Evolutionary conservation across 2,329 filamentous ascomycete genomes (phyloP).

Genomic region (Epichloe hybrida): DNA sequence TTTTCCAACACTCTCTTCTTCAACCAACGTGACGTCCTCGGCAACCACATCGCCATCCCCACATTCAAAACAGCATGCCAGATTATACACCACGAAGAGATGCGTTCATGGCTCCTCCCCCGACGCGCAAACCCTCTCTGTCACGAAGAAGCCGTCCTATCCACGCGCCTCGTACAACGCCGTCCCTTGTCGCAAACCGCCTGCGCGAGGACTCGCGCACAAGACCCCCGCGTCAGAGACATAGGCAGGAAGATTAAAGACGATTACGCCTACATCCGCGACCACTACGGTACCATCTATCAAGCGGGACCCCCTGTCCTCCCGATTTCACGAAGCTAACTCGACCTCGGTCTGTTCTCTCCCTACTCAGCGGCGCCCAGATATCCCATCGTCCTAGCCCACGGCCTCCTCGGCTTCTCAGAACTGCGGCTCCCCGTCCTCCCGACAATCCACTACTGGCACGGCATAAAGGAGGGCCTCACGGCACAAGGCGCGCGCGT

Average conservation of each 20-base stretch:
- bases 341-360: neutral
- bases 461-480: slow-evolving; percentile 47
- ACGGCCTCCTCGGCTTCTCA: slow-evolving; percentile 51
- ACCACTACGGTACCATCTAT: slow-evolving; percentile 26
- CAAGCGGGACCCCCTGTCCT: neutral
- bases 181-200: neutral
- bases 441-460: slow-evolving; percentile 49
- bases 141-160: neutral
- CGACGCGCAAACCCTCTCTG: neutral
- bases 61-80: neutral
- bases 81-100: neutral
- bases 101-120: neutral
- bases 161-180: neutral
- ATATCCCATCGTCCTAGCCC: slow-evolving; percentile 50
- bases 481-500: slow-evolving; percentile 38
- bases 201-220: neutral
- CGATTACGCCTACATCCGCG: slow-evolving; percentile 31
- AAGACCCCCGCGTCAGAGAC: slow-evolving; percentile 3
- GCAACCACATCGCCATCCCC: neutral
- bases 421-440: slow-evolving; percentile 39
- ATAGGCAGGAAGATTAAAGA: slow-evolving; percentile 24
- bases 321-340: neutral
- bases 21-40: neutral
- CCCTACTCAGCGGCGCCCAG: slow-evolving; percentile 35
- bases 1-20: too few relatives aligned